phyloP scores from a whole-genome alignment of 2,329 filamentous ascomycete genomes.

The Aspergillus hiratsukae region DNA sequence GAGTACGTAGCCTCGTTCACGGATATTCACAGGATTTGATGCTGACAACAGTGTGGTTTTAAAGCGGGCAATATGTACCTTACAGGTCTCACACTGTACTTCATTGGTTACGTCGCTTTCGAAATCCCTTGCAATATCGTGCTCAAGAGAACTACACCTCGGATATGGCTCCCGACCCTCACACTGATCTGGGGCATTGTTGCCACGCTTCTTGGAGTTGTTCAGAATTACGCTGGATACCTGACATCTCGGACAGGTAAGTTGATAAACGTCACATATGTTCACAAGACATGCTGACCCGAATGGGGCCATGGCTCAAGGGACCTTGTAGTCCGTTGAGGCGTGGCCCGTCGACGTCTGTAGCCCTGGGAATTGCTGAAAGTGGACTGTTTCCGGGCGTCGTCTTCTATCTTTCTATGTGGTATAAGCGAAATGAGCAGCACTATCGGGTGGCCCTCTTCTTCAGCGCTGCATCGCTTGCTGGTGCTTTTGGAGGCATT shows the following conservation, averaged over 20 bases:
- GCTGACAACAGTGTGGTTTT: neutral
- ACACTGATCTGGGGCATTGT: conserved; percentile 49
- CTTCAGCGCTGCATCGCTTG: conserved; percentile 55
- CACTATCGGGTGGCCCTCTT: conserved; percentile 58
- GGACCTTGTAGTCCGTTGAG: neutral
- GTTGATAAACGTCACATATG: neutral
- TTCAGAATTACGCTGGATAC: conserved; percentile 46
- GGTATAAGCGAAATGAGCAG: conserved; percentile 58
- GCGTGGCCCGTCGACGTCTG: neutral
- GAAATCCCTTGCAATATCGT: conserved; percentile 42
- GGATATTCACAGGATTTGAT: neutral
- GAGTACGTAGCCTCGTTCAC: conserved; percentile 20
- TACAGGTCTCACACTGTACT: conserved; percentile 37
- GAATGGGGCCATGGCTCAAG: neutral
- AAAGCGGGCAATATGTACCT: conserved; percentile 37
- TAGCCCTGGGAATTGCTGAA: conserved; percentile 49
- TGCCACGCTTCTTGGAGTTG: conserved; percentile 47
- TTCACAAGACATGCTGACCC: neutral
- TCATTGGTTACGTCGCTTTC: conserved; percentile 36
- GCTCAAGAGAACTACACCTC: conserved; percentile 36
- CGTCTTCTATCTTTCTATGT: conserved; percentile 58
- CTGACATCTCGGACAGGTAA: conserved; percentile 43
- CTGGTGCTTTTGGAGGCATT: conserved; percentile 59
- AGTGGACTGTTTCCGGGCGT: conserved; percentile 52
- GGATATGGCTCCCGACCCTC: conserved; percentile 37